Conservation (phyloP, 345 rosid species). For the Populus deltoides region DNA sequence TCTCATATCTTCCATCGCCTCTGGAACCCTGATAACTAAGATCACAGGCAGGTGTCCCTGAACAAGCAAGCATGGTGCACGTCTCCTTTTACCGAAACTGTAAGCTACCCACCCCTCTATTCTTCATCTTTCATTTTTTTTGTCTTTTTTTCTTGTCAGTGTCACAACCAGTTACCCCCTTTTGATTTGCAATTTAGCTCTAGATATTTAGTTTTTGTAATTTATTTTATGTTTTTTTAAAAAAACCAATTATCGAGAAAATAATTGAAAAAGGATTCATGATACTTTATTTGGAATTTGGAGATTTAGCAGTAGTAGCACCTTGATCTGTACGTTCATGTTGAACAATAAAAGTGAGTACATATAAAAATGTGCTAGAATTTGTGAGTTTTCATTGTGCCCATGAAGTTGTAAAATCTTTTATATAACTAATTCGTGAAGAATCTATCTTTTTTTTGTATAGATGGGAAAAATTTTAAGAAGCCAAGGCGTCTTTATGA, state of each 20-base stretch:
- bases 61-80: constrained; percentile 36
- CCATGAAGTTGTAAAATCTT: neutral
- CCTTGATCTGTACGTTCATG: too few relatives aligned
- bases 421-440: neutral
- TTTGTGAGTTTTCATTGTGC: neutral
- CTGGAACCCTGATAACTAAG: too few relatives aligned
- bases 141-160: neutral
- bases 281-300: neutral
- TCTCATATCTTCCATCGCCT: too few relatives aligned
- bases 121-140: neutral
- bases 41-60: neutral
- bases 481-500: constrained; percentile 62
- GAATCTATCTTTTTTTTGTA: neutral
- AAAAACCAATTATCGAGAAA: neutral
- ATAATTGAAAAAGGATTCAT: neutral
- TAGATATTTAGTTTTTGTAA: too few relatives aligned
- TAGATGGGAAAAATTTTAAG: constrained; percentile 64
- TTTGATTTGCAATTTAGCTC: too few relatives aligned
- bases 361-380: too few relatives aligned
- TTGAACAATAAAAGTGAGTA: neutral
- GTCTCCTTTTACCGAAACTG: constrained; percentile 54
- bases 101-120: constrained; percentile 12
- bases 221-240: too few relatives aligned
- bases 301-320: neutral
- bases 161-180: neutral